A percentile compares a stretch with the other conserved stretches of the same genome.
phyloP scores from a whole-genome alignment of 139 green algal genomes.

The Chlamydomonas schloesseri region DNA sequence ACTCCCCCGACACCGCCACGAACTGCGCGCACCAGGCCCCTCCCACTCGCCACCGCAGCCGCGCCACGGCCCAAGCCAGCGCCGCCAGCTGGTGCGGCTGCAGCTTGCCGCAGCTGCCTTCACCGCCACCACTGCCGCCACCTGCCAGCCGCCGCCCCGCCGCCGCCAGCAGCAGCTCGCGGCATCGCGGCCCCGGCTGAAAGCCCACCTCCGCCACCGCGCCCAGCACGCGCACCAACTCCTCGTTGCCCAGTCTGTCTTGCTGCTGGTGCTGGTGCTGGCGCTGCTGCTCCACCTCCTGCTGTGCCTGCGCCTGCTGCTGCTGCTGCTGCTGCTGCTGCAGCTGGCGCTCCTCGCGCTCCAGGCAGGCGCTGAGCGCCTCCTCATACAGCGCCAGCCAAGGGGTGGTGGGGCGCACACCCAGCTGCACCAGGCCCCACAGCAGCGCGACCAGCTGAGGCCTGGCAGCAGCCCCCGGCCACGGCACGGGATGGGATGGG shows the following conservation, averaged over 20 bases:
- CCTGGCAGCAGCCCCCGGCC: no score
- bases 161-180: constrained; percentile 2
- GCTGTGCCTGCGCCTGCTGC: not conserved
- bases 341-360: not conserved
- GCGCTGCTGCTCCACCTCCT: not conserved
- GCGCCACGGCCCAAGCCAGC: constrained; percentile 16
- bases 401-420: constrained; percentile 16
- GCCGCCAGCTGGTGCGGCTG: constrained; percentile 31
- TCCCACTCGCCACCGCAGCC: not conserved
- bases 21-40: not conserved
- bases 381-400: constrained; percentile 31
- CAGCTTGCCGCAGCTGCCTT: not conserved
- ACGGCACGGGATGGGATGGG: no score
- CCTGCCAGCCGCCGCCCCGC: not conserved
- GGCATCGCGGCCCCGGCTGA: constrained; percentile 21
- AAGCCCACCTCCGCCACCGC: constrained; percentile 12
- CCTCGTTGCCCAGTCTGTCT: not conserved
- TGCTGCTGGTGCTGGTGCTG: not conserved
- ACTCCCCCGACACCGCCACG: not conserved
- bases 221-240: not conserved
- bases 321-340: not conserved
- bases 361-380: constrained; percentile 5
- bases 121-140: no score
- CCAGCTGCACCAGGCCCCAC: constrained; percentile 33
- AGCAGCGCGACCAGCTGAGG: constrained; percentile 11